Conservation (phyloP, 2,329 filamentous ascomycete species). For the Pseudopyricularia cyperi region DNA sequence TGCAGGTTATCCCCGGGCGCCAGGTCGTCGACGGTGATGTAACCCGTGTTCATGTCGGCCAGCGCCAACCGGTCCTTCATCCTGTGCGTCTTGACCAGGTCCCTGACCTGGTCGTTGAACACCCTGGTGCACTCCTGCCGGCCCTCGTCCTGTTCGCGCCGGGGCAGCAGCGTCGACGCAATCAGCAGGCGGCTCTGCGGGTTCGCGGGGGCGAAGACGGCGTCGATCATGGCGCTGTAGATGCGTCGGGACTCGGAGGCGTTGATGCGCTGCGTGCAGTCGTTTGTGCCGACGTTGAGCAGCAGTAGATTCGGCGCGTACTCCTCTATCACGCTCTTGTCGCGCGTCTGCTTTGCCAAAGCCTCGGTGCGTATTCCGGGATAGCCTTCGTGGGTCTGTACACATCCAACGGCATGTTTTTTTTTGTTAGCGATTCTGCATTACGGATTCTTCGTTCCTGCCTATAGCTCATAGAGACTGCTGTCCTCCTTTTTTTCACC, state of each 20-base stretch:
- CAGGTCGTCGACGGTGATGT: constrained; percentile 3
- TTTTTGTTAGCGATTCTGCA: not conserved
- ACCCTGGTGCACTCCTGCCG: not conserved
- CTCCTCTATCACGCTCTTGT: not conserved
- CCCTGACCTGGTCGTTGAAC: constrained; percentile 2
- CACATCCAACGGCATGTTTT: not conserved
- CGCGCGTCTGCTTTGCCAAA: not conserved
- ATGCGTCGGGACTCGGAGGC: not conserved
- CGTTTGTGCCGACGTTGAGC: constrained; percentile 4
- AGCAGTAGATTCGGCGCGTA: constrained; percentile 2
- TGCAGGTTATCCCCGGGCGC: constrained; percentile 1
- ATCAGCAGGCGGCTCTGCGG: not conserved
- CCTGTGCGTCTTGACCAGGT: not conserved
- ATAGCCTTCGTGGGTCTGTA: constrained; percentile 3
- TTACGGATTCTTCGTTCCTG: too few relatives aligned
- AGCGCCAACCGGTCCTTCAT: not conserved
- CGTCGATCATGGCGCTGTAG: constrained; percentile 3
- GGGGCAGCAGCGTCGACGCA: constrained; percentile 2
- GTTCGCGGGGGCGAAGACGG: not conserved
- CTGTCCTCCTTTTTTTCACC: too few relatives aligned
- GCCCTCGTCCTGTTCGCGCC: not conserved
- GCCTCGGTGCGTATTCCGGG: constrained; percentile 1
- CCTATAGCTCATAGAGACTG: too few relatives aligned
- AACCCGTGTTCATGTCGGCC: constrained; percentile 3
- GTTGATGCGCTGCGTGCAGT: constrained; percentile 1